Base-by-base conservation (phyloP, 495 filamentous ascomycete genomes). In the Penicillium samsonianum region DNA sequence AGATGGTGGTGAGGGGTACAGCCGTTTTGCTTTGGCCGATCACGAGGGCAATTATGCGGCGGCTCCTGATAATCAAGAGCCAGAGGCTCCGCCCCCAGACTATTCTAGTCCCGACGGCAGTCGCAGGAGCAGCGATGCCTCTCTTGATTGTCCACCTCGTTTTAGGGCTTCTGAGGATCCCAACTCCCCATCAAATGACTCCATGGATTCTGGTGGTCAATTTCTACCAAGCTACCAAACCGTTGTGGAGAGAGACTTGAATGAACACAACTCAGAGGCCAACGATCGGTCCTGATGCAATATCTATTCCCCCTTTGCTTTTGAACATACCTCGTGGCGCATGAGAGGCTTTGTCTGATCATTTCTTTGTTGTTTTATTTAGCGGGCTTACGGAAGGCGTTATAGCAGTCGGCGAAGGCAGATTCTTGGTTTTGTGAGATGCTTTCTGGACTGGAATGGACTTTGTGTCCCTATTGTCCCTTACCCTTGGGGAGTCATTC, bases 1-100 rank as follows among this genome's bases (percentile, higher is more conserved):
- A 56, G 87, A 90, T 66, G 74, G 77, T 20, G 91, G 89, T n/a
- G 91, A 94, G 70, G 83, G 85, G 4, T 84, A 83, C 22, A 93
- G 87, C 62, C 72, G 76, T n/a, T 76, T 79, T 55, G 78, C 71
- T 47, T 12, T 30, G 17, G 67, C 63, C 33, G 62, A 64, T n/a
- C 6, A 68, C 67, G 65, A 67, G 6, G n/a, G 25, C 23, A 22
- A 25, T 23, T 31, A 14, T 41, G 22, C 33, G n/a, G 17, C 31
- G 22, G 53, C 5, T 53, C 22, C 28, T n/a, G 9, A 57, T 7
- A 57, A 60, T 17, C 35, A 69, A 66, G 41, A 61, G 9, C 53
- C 20, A 58, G 49, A 69, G 22, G 65, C 67, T 8, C 85, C 69
- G 57, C 86, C 89, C 17, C 89, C 89, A 4, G 88, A 90, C 61